A percentile compares a stretch with the other conserved stretches of the same genome.
Evolutionary conservation across 2,329 filamentous ascomycete species (phyloP).

Genomic region (Sclerotinia trifoliorum): DNA sequence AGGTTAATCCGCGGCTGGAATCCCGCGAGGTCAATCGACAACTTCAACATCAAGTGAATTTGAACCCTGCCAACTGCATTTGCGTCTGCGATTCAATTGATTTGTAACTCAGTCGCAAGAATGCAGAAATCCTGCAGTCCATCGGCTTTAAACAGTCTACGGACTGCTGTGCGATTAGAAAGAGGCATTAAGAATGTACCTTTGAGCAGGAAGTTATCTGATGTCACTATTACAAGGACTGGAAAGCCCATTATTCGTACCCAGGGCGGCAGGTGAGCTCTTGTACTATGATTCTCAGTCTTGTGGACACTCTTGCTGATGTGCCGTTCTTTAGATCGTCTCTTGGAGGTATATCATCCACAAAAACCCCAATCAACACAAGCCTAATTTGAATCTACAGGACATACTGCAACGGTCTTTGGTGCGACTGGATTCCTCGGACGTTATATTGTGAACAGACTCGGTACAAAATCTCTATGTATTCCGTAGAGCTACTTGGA

Average conservation of each 20-base stretch:
- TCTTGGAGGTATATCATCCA: slow-evolving; percentile 67
- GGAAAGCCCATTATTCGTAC: slow-evolving; percentile 91
- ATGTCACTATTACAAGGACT: slow-evolving; percentile 90
- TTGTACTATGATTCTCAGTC: background rate
- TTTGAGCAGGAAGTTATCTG: slow-evolving; percentile 62
- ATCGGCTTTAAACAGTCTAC: slow-evolving; percentile 55
- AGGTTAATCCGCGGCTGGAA: slow-evolving; percentile 19
- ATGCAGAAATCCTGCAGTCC: slow-evolving; percentile 44
- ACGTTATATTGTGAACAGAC: slow-evolving; percentile 93
- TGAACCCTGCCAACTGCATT: slow-evolving; percentile 20
- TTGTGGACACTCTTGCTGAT: slow-evolving; percentile 37
- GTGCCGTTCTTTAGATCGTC: slow-evolving; percentile 60
- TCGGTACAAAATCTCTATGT: slow-evolving; percentile 56
- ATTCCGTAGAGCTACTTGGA: slow-evolving; percentile 12
- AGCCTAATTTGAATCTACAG: slow-evolving; percentile 47
- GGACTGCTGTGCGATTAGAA: slow-evolving; percentile 53
- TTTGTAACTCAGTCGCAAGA: slow-evolving; percentile 31
- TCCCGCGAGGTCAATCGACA: slow-evolving; percentile 24
- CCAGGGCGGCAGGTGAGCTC: slow-evolving; percentile 79
- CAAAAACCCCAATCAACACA: slow-evolving; percentile 19
- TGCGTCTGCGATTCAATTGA: slow-evolving; percentile 30
- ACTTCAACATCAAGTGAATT: slow-evolving; percentile 26
- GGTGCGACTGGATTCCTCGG: slow-evolving; percentile 94
- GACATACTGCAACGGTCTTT: slow-evolving; percentile 96
- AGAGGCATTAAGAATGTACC: slow-evolving; percentile 44